phyloP scores from a whole-genome alignment of 257 asterid genomes.

The Phtheirospermum japonicum region DNA sequence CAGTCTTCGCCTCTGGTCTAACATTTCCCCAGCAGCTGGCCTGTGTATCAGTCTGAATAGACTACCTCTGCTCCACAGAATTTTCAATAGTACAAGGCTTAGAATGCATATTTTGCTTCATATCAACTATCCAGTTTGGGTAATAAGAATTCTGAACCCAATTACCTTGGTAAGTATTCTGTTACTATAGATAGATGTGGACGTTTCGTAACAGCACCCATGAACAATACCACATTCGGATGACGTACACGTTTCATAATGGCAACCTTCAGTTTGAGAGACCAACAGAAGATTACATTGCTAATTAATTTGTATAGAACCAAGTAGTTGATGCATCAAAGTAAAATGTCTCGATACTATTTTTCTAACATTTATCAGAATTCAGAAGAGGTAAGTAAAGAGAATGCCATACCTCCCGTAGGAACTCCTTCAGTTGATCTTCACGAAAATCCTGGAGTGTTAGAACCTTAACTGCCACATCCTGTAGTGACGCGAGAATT shows the following conservation, averaged over 20 bases:
- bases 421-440: constrained; percentile 86
- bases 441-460: constrained; percentile 83
- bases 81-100: constrained; percentile 7
- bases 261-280: constrained; percentile 64
- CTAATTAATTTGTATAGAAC: too few relatives aligned
- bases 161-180: constrained; percentile 90
- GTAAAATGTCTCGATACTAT: background rate
- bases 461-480: constrained; percentile 93
- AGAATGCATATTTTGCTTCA: constrained; percentile 12
- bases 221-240: constrained; percentile 93
- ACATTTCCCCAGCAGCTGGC: constrained; percentile 79
- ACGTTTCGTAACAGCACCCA: constrained; percentile 95
- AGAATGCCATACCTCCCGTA: constrained; percentile 69
- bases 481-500: constrained; percentile 46
- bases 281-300: background rate
- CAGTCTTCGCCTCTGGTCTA: constrained; percentile 77
- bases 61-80: constrained; percentile 68
- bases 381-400: too few relatives aligned
- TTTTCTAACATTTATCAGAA: background rate
- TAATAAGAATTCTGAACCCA: constrained; percentile 6
- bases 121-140: constrained; percentile 4
- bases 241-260: constrained; percentile 97
- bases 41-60: constrained; percentile 83
- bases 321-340: too few relatives aligned
- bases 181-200: constrained; percentile 95